phyloP scores from a whole-genome alignment of 257 asterid genomes.

The Rauvolfia tetraphylla region DNA sequence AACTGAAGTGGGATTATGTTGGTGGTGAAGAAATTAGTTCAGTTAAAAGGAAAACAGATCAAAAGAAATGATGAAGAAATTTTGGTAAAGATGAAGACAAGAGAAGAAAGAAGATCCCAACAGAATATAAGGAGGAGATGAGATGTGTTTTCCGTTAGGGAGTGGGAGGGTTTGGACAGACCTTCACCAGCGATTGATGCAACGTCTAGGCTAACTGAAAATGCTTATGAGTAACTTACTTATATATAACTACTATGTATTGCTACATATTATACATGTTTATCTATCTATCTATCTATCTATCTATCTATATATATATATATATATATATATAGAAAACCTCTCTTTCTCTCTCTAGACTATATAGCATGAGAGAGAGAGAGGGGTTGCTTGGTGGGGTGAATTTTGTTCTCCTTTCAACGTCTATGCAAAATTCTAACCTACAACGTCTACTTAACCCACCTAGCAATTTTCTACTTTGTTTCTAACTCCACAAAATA shows the following conservation, averaged over 20 bases:
- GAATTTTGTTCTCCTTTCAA: constrained; percentile 55
- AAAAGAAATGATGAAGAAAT: not conserved
- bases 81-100: not conserved
- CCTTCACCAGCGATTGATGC: constrained; percentile 74
- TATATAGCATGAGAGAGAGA: constrained; percentile 8
- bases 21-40: too few relatives aligned
- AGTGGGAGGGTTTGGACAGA: constrained; percentile 65
- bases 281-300: not conserved
- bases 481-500: constrained; percentile 1
- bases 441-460: constrained; percentile 54
- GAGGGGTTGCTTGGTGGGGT: constrained; percentile 54
- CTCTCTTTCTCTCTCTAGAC: not conserved
- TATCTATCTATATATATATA: not conserved
- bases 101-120: constrained; percentile 8
- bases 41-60: not conserved
- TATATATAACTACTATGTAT: not conserved
- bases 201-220: constrained; percentile 68
- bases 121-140: constrained; percentile 26
- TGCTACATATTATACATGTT: not conserved
- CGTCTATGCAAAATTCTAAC: constrained; percentile 48
- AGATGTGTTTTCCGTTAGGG: constrained; percentile 64
- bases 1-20: not conserved
- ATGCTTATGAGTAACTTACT: not conserved
- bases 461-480: constrained; percentile 18
- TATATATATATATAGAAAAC: not conserved